Conservation (phyloP, 1,139 yeast species). For the Saccharomycopsis hybrid region DNA sequence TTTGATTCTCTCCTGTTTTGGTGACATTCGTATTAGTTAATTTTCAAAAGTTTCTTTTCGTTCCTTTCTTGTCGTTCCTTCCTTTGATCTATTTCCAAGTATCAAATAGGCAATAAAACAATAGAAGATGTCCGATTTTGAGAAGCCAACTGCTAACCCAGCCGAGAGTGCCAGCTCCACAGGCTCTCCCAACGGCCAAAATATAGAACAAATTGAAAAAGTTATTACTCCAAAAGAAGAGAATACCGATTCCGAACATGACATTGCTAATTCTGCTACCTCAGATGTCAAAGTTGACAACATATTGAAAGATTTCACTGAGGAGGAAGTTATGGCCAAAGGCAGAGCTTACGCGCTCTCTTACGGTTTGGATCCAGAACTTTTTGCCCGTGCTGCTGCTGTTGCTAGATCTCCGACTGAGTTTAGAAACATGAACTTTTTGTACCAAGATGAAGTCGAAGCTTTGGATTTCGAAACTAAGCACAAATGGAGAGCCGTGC, state of each 20-base stretch:
- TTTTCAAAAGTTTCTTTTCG: too few species aligned
- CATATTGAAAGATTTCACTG: constrained; percentile 56
- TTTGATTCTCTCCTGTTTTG: too few species aligned
- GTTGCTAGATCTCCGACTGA: constrained; percentile 61
- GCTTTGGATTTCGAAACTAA: constrained; percentile 46
- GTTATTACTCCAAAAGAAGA: neutral
- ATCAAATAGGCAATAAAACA: too few species aligned
- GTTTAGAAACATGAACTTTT: constrained; percentile 49
- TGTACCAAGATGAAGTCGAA: constrained; percentile 52
- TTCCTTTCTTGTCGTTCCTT: too few species aligned
- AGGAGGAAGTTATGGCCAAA: constrained; percentile 61
- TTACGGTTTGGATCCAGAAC: constrained; percentile 55
- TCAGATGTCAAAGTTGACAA: constrained; percentile 37
- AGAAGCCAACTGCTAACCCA: too few species aligned
- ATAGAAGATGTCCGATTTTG: too few species aligned
- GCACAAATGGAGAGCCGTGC: constrained; percentile 45
- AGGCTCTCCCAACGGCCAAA: too few species aligned
- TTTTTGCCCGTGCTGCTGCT: constrained; percentile 70
- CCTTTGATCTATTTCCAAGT: too few species aligned
- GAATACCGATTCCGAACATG: neutral
- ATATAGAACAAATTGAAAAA: constrained; percentile 10
- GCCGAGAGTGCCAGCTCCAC: too few species aligned
- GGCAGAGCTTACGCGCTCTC: constrained; percentile 63
- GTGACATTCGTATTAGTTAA: too few species aligned
- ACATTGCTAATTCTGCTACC: neutral